Evolutionary conservation across 331 rosid genomes (phyloP), one percentile per base, ranked within the genome.

Genomic region (Malus hybrid): DNA sequence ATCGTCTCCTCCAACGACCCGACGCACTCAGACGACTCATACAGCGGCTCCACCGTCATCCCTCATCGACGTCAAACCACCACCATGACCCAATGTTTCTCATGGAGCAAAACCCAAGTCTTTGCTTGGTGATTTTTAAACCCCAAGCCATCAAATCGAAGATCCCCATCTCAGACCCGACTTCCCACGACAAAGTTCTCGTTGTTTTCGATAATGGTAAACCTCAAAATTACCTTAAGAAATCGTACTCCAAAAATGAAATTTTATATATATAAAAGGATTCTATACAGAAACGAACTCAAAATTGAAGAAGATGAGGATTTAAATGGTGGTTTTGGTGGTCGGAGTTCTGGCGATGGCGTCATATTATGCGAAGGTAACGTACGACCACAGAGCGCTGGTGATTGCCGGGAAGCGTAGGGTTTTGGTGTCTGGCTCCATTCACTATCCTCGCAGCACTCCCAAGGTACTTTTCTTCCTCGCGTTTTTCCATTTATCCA

Each of bases 381-480:
- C 86, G 7, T 93, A 93, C 72, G 98, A 93, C 24, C 24, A 24
- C 24, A 24, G 24, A 24, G 24, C 24, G 24, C 24, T 24, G 24
- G 24, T 24, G 24, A 83, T 93, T 66, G 91, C 88, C 50, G 98
- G 98, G 36, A 86, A 89, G 71, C 91, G 96, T n/a, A 83, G 89
- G 63, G 82, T 91, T 24, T 85, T 93, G 70, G 74, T 91, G 36
- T 91, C 97, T 56, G 98, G 97, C 81, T 89, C 98, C 39, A 89
- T 93, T 86, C 97, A 91, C 82, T 93, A 93, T 36, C 98, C 98
- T 74, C 93, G 98, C 19, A 93, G 97, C 83, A 88, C 97, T 72
- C 97, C 98, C 0, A 84, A 91, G 86, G 98, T 93, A 16, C 28
- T n/a, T 81, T 52, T 58, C 34, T 14, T 71, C 6, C 63, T 7